Percentiles rank a stretch among this genome's conserved stretches.
Evolutionary conservation across 148 eudicot genomes (phyloP).

Genomic region (Rhododendron ovatum): DNA sequence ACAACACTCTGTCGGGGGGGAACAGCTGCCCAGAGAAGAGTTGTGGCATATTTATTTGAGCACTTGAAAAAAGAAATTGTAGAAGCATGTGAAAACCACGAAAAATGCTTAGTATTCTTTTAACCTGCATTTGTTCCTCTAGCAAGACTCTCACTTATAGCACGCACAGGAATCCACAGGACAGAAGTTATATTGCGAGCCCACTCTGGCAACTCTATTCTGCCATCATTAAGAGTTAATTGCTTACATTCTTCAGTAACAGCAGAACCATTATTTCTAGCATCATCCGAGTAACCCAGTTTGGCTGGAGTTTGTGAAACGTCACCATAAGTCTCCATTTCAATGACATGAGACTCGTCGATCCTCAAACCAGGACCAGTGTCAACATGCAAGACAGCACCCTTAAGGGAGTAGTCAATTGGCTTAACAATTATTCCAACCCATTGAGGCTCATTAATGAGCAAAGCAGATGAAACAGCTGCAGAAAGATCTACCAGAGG

Average conservation of each 20-base stretch:
- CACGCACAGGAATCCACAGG: constrained; percentile 86
- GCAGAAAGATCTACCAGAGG: constrained; percentile 92
- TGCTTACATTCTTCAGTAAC: constrained; percentile 36
- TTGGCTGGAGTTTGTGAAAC: constrained; percentile 26
- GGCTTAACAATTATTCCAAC: constrained; percentile 89
- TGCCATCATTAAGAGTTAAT: constrained; percentile 57
- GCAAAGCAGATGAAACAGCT: constrained; percentile 90
- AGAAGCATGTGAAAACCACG: not conserved
- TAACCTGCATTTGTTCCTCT: constrained; percentile 62
- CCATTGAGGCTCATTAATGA: constrained; percentile 95
- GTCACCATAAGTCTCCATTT: constrained; percentile 55
- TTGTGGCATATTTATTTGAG: constrained; percentile 5
- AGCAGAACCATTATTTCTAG: constrained; percentile 21
- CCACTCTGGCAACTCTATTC: constrained; percentile 81
- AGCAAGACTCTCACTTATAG: constrained; percentile 67
- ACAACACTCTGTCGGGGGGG: constrained; percentile 67
- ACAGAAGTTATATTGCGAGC: constrained; percentile 75
- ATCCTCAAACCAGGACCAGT: constrained; percentile 90
- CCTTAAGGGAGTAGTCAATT: constrained; percentile 80
- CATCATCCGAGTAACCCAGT: constrained; percentile 20
- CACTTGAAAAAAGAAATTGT: not conserved
- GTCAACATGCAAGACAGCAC: constrained; percentile 79
- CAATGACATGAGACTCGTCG: constrained; percentile 59
- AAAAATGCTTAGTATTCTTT: constrained; percentile 2
- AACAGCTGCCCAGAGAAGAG: constrained; percentile 41